Evolutionary conservation across 2,329 filamentous ascomycete species (phyloP).

Genomic region (Apiospora koreana): DNA sequence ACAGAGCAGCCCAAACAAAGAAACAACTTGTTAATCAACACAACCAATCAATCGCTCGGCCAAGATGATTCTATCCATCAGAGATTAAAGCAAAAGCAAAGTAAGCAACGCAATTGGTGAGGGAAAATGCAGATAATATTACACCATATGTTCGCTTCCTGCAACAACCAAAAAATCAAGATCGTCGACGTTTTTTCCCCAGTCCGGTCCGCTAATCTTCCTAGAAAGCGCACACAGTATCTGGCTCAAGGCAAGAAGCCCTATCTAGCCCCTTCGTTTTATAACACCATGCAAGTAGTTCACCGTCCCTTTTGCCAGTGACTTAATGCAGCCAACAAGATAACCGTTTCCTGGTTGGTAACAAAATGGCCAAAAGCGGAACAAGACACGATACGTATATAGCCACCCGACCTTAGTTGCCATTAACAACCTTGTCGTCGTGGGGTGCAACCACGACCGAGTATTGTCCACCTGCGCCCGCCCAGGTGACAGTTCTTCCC

Average conservation of each 20-base stretch:
- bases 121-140: constrained; percentile 3
- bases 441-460: constrained; percentile 58
- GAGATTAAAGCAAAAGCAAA: neutral
- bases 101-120: neutral
- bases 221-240: neutral
- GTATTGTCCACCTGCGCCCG: constrained; percentile 88
- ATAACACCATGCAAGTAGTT: neutral
- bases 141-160: neutral
- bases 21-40: too few species aligned
- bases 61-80: neutral
- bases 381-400: neutral
- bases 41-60: neutral
- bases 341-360: neutral
- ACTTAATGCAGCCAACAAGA: neutral
- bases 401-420: neutral
- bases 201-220: neutral
- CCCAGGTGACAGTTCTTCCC: constrained; percentile 72
- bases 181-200: neutral
- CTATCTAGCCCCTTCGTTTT: neutral
- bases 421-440: constrained; percentile 15
- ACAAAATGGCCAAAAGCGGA: neutral
- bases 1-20: too few species aligned
- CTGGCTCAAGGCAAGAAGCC: neutral
- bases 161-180: neutral
- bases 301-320: neutral